Percentiles rank a stretch among this genome's conserved stretches.
These are phyloP conservation scores for Sechiopsis laciniata DNA, from an alignment of 306 rosid species.

Conservation along the genomic window DNA sequence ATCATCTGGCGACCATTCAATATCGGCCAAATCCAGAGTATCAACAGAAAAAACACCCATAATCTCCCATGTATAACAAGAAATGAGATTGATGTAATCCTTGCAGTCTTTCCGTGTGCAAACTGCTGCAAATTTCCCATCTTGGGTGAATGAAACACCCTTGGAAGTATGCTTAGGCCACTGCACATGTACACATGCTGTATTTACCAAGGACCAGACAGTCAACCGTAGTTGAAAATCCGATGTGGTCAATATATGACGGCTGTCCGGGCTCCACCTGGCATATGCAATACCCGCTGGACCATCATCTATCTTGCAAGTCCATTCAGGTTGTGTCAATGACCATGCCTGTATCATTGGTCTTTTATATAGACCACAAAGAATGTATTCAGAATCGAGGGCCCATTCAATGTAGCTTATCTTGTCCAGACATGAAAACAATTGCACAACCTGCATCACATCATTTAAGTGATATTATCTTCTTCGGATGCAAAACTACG, in stretches of 20 bases:
- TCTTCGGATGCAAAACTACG: slow-evolving; percentile 4
- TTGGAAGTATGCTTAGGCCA: slow-evolving; percentile 92
- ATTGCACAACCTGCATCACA: slow-evolving; percentile 81
- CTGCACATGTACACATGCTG: slow-evolving; percentile 92
- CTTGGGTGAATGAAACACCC: slow-evolving; percentile 87
- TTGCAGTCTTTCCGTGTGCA: slow-evolving; percentile 95
- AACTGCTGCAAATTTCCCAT: slow-evolving; percentile 89
- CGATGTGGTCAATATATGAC: slow-evolving; percentile 90
- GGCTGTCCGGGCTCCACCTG: slow-evolving; percentile 99
- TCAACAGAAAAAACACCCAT: slow-evolving; percentile 88
- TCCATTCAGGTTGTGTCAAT: slow-evolving; percentile 92
- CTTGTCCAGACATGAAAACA: slow-evolving; percentile 97
- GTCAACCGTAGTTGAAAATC: slow-evolving; percentile 90
- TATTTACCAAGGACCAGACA: slow-evolving; percentile 90
- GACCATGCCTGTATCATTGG: slow-evolving; percentile 99
- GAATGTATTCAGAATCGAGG: slow-evolving; percentile 91
- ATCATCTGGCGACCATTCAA: slow-evolving; percentile 98
- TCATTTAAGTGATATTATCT: slow-evolving; percentile 23
- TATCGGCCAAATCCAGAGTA: slow-evolving; percentile 84
- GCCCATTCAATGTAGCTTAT: slow-evolving; percentile 99
- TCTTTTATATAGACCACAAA: slow-evolving; percentile 84
- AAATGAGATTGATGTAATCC: slow-evolving; percentile 74
- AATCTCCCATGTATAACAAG: slow-evolving; percentile 93
- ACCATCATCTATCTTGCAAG: slow-evolving; percentile 98
- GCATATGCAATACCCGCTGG: slow-evolving; percentile 95